Evolutionary conservation across 352 stramenopile species (phyloP), one percentile per base, ranked within the genome.

Genomic region (Elongisporangium prolatum): DNA sequence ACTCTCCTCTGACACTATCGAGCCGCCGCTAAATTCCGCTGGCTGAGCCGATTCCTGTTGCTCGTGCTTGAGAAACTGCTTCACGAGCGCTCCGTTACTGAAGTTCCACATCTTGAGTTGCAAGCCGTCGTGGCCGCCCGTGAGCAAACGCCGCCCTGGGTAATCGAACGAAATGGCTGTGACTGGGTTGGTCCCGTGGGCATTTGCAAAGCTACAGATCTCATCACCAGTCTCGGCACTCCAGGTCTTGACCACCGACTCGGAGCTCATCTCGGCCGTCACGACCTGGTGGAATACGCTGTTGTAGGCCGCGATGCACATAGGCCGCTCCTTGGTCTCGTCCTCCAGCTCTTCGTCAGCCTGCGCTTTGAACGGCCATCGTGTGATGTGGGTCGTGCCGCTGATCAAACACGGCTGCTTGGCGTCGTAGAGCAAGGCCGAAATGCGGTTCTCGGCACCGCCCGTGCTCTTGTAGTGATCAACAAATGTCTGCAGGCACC

Each of bases 81-180:
- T 95, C 3, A 96, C 82, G 17, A 91, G 69, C 14, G 80, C 78
- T 13, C 88, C 88, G 52, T 93, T 96, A 68, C 81, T 89, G 64
- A 96, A 96, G 57, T 96, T 96, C 88, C 88, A 96, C 69, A 96
- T 86, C 61, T 93, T 92, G 40, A 96, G 79, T 16, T 76, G 53
- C 8, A 80, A 63, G 2, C 88, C 88, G 52, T 92, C 79, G 59
- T 95, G 84, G 8, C 82, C 82, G 10, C 86, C 86, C 10, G 88
- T 96, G 17, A 96, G 68, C 21, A 96, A 67, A 7, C 88, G 67
- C 11, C 88, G 72, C 1, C 86, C 85, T 5, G 86, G 82, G 28
- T 76, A 80, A 53, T 96, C 88, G 16, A 96, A 96, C 10, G 77
- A 77, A 37, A 96, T 89, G 22, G 78, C 86, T 0, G 84, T 96